Base-by-base conservation (phyloP, 345 rosid species). In the Syzygium oleosum region DNA sequence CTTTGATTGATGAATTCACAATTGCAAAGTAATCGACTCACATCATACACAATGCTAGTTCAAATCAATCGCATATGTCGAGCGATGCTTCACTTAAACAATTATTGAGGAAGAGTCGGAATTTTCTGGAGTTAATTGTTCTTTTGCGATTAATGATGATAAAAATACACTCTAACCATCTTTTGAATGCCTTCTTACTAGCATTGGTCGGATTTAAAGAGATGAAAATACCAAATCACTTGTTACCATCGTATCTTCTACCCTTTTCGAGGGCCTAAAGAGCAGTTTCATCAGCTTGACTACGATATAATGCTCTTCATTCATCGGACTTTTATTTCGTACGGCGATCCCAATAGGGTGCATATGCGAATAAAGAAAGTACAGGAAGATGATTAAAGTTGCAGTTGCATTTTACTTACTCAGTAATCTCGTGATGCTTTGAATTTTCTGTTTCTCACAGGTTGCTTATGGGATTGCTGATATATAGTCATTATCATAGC, bases 281-380 rank as follows among this genome's bases (percentile, higher is more conserved):
- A 68, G 25, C 41, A 2, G 2, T 34, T 34, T 34, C 80, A 34
- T 17, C 49, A 68, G 25, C 49, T 68, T 0, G 41, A 3, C 12
- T 17, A 34, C 13, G 78, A 31, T 29, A 65, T 29, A 9, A 65
- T 31, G 1, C 22, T 29, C 11, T 29, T 65, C 22, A 7, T 2
- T 65, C 4, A 65, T 16, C 1, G 22, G 41, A 15, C 22, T 65
- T 29, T 65, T 17, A 29, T 65, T 65, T 31, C 3, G 3, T 63
- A 29, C 5, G 0, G 8, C 0, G 2, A 29, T 29, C 41, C 1
- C 1, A 2, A 65, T 31, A 31, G 12, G 21, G 16, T 63, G 78
- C 78, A 3, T 31, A 65, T 1, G 43, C 5, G 43, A 65, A 31
- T 65, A 7, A 15, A 63, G 21, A 63, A 9, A 63, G 77, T 2